Conservation (phyloP, 1,284 basidiomycete genomes). For the Ceratobasidium sp. region DNA sequence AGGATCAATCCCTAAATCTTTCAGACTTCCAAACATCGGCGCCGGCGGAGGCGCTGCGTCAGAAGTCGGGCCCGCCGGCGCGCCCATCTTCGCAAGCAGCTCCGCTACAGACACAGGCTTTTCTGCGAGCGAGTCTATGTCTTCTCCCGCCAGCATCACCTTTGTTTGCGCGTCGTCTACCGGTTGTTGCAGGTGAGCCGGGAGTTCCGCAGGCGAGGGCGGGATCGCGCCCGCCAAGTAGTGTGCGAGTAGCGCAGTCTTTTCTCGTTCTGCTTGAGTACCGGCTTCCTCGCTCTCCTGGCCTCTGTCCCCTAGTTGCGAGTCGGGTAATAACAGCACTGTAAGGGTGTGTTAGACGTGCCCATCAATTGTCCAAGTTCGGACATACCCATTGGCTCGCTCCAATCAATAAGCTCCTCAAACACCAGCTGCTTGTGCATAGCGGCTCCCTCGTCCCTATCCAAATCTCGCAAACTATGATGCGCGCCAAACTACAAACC, state of each 20-base stretch:
- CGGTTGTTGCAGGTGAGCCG: constrained; percentile 59
- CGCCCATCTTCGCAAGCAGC: constrained; percentile 43
- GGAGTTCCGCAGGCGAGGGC: constrained; percentile 70
- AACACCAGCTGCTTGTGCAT: constrained; percentile 79
- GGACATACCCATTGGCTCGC: constrained; percentile 76
- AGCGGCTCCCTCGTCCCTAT: constrained; percentile 85
- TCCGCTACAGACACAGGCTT: constrained; percentile 46
- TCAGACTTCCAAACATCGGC: constrained; percentile 43
- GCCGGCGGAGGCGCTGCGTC: not conserved
- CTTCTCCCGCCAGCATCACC: constrained; percentile 75
- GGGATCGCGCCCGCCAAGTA: constrained; percentile 64
- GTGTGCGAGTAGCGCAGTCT: constrained; percentile 77
- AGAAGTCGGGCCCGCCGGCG: not conserved
- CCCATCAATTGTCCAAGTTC: constrained; percentile 37
- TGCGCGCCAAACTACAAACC: constrained; percentile 58
- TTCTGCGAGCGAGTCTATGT: constrained; percentile 63
- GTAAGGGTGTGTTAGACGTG: constrained; percentile 44
- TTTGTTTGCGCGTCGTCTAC: constrained; percentile 73
- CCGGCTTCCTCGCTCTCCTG: constrained; percentile 73
- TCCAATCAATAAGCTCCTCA: constrained; percentile 86
- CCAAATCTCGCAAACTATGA: constrained; percentile 78
- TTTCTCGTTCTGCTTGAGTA: constrained; percentile 79
- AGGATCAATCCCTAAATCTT: constrained; percentile 53
- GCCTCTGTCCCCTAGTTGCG: constrained; percentile 69
- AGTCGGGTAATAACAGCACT: constrained; percentile 75